Conservation (phyloP, 2,329 filamentous ascomycete species). For the Davidsoniella neocaledoniae region DNA sequence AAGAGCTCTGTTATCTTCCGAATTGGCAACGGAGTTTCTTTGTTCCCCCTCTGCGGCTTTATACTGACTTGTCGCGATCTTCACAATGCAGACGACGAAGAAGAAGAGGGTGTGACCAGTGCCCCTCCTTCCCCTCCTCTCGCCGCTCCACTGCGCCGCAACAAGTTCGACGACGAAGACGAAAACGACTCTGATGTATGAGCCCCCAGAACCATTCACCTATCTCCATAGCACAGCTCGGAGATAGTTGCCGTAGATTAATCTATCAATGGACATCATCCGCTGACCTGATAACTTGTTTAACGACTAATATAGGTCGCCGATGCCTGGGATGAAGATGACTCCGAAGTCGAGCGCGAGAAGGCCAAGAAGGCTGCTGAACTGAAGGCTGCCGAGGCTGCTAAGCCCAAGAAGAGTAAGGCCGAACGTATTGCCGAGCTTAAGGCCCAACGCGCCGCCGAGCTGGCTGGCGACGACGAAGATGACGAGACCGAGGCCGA, state of each 20-base stretch:
- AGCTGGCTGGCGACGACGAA: slow-evolving; percentile 33
- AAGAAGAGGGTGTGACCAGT: slow-evolving; percentile 23
- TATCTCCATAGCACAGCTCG: not conserved
- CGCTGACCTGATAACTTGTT: not conserved
- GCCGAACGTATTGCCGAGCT: slow-evolving; percentile 65
- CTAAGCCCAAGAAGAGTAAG: slow-evolving; percentile 89
- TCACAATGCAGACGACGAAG: slow-evolving; percentile 19
- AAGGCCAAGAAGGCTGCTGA: slow-evolving; percentile 78
- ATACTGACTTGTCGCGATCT: slow-evolving; percentile 10
- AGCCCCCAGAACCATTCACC: not conserved
- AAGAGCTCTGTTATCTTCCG: too few relatives aligned
- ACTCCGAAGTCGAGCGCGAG: slow-evolving; percentile 91
- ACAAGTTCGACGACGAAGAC: slow-evolving; percentile 83
- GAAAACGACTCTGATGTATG: slow-evolving; percentile 61
- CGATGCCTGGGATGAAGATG: slow-evolving; percentile 94
- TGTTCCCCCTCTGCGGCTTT: too few relatives aligned
- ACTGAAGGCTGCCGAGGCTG: slow-evolving; percentile 75
- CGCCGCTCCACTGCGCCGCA: slow-evolving; percentile 23
- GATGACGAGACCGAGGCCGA: slow-evolving; percentile 54
- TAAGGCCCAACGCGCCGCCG: slow-evolving; percentile 41
- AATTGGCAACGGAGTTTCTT: too few relatives aligned
- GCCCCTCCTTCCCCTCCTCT: slow-evolving; percentile 21
- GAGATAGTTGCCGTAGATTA: not conserved
- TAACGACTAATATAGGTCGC: slow-evolving; percentile 47
- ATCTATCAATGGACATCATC: not conserved